Evolutionary conservation across 768 basidiomycete species (phyloP).

Genomic region (Nidula microcarpa): DNA sequence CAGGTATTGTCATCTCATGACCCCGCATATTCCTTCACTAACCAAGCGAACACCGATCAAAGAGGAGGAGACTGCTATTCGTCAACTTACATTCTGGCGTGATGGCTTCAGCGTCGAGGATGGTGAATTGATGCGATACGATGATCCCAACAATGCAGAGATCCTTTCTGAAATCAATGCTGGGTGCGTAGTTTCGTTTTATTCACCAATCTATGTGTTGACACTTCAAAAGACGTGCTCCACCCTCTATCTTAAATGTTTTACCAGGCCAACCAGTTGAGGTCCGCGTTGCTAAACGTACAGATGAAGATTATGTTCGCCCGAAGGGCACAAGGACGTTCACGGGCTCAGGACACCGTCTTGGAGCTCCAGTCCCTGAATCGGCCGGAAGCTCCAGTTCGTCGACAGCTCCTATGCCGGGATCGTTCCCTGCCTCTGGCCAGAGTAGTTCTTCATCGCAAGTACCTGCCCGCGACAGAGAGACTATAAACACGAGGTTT

Average conservation of each 20-base stretch:
- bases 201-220: background rate
- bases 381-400: conserved; percentile 6
- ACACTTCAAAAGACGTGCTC: conserved; percentile 57
- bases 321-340: conserved; percentile 55
- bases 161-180: conserved; percentile 74
- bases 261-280: conserved; percentile 80
- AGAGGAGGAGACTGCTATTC: conserved; percentile 57
- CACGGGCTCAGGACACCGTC: conserved; percentile 70
- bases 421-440: conserved; percentile 47
- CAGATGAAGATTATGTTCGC: conserved; percentile 66
- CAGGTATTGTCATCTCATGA: conserved; percentile 13
- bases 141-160: conserved; percentile 68
- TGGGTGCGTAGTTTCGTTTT: conserved; percentile 45
- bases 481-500: conserved; percentile 52
- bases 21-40: background rate
- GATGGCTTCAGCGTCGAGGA: conserved; percentile 93
- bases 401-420: conserved; percentile 43
- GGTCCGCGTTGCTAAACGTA: conserved; percentile 70
- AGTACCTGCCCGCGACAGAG: conserved; percentile 19
- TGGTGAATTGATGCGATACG: conserved; percentile 80
- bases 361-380: conserved; percentile 74
- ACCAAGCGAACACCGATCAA: conserved; percentile 7
- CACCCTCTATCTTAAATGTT: conserved; percentile 73
- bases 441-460: conserved; percentile 13
- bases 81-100: conserved; percentile 87